Evolutionary conservation across 345 rosid species (phyloP).

Genomic region (Salix purpurea): DNA sequence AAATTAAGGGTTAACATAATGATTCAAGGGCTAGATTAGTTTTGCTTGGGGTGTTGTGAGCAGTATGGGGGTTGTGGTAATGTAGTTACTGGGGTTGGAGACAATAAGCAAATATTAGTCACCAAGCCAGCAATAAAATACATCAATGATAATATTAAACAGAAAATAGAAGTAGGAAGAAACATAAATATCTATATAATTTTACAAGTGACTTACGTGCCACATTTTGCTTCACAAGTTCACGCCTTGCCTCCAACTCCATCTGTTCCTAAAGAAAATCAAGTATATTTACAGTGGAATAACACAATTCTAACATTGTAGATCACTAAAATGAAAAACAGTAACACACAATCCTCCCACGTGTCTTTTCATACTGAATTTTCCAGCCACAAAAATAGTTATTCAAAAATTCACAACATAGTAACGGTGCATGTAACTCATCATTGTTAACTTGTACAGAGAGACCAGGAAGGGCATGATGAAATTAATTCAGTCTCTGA

Average conservation of each 20-base stretch:
- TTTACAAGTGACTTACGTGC: constrained; percentile 49
- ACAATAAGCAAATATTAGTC: neutral
- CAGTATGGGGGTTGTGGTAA: neutral
- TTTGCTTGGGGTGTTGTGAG: neutral
- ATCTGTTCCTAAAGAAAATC: constrained; percentile 55
- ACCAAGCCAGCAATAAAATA: neutral
- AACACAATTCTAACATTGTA: neutral
- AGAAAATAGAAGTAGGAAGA: neutral
- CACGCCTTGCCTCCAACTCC: constrained; percentile 80
- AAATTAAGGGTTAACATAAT: neutral
- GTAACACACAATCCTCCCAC: neutral
- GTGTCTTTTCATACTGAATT: neutral
- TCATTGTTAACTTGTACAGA: neutral
- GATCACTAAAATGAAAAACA: neutral
- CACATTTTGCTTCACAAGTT: constrained; percentile 72
- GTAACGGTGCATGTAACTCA: neutral
- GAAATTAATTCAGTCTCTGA: neutral
- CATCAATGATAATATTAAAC: neutral
- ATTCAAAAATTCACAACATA: neutral
- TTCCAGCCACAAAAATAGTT: neutral
- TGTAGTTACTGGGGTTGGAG: neutral
- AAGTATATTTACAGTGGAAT: neutral
- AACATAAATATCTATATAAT: constrained; percentile 1
- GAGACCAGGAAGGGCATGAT: neutral
- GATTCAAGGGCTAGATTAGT: neutral